These are phyloP conservation scores for Colletotrichum spaethianum DNA, from an alignment of 2,329 filamentous ascomycete genomes.

Conservation along the genomic window DNA sequence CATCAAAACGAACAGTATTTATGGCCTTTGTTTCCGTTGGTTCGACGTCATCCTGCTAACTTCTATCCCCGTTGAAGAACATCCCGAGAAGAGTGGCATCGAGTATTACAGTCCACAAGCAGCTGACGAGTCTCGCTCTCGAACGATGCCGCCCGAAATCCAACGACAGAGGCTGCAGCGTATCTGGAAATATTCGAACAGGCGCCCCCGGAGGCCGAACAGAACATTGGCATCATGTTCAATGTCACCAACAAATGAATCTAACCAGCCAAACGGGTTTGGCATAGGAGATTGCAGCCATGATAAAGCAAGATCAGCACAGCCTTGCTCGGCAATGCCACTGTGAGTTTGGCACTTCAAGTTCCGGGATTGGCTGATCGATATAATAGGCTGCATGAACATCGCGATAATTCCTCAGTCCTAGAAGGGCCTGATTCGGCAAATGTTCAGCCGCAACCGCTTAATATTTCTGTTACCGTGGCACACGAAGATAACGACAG, in stretches of 20 bases:
- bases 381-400: neutral
- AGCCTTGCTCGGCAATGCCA: neutral
- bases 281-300: neutral
- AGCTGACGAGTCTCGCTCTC: too few species aligned
- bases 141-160: neutral
- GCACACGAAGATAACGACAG: neutral
- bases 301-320: neutral
- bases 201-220: neutral
- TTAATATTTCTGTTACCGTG: neutral
- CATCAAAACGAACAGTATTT: too few species aligned
- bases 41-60: neutral
- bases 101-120: neutral
- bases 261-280: neutral
- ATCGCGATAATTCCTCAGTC: neutral
- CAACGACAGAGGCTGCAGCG: neutral
- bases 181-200: neutral
- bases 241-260: neutral
- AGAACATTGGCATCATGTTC: neutral
- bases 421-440: neutral
- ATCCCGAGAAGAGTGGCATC: too few species aligned
- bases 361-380: neutral
- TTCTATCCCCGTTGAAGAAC: neutral
- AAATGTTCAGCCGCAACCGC: neutral
- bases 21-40: too few species aligned
- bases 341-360: neutral